Percentiles rank a stretch among this genome's conserved stretches.
These are phyloP conservation scores for Podosphaera leucotricha DNA, from an alignment of 2,329 filamentous ascomycete genomes.

Conservation along the genomic window DNA sequence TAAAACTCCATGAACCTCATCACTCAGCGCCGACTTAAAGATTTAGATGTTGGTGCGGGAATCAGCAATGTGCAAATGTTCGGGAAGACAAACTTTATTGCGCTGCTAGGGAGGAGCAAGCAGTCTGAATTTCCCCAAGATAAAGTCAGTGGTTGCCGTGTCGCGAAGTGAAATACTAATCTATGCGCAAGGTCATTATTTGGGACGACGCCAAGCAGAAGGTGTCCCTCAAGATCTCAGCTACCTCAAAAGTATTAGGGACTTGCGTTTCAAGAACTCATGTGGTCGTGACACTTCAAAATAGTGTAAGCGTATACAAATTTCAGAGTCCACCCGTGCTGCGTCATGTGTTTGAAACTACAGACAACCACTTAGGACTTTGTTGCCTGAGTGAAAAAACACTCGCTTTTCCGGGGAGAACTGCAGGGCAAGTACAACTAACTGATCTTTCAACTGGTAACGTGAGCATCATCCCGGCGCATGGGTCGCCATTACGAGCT, in stretches of 20 bases:
- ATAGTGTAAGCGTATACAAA: slow-evolving; percentile 59
- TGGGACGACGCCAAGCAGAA: slow-evolving; percentile 75
- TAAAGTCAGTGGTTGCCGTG: slow-evolving; percentile 29
- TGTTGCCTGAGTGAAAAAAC: slow-evolving; percentile 52
- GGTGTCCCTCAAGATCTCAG: slow-evolving; percentile 52
- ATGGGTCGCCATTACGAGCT: slow-evolving; percentile 55
- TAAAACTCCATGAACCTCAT: slow-evolving; percentile 11
- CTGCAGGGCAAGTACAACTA: slow-evolving; percentile 68
- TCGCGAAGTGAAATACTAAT: slow-evolving; percentile 3
- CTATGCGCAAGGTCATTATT: slow-evolving; percentile 39
- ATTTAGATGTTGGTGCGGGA: slow-evolving; percentile 52
- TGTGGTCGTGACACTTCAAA: slow-evolving; percentile 60
- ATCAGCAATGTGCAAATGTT: slow-evolving; percentile 72
- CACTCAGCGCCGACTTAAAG: slow-evolving; percentile 4
- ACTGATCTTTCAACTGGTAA: slow-evolving; percentile 56
- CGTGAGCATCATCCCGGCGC: slow-evolving; percentile 83
- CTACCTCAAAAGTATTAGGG: slow-evolving; percentile 57
- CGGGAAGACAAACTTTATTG: slow-evolving; percentile 65
- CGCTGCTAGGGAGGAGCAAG: slow-evolving; percentile 69
- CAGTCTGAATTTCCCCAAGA: slow-evolving; percentile 70
- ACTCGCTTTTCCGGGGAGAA: slow-evolving; percentile 71
- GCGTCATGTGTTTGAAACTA: slow-evolving; percentile 58
- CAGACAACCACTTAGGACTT: slow-evolving; percentile 60
- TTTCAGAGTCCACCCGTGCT: slow-evolving; percentile 51
- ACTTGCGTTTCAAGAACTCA: slow-evolving; percentile 53